Conservation (phyloP, 257 asterid species). For the Euphrasia confusa region DNA sequence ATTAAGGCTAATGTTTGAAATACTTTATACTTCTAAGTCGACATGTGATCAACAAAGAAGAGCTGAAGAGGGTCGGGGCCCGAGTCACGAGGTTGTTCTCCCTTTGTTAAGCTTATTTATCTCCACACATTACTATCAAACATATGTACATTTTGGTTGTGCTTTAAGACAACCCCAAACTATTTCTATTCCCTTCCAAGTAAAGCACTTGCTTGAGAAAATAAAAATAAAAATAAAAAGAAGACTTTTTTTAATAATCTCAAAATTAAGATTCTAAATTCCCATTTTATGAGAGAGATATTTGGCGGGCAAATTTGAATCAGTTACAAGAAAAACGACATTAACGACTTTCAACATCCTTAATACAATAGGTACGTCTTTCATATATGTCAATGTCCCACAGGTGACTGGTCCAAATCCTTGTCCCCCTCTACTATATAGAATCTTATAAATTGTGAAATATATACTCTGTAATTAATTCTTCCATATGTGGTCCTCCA, state of each 20-base stretch:
- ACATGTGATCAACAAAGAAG: no score
- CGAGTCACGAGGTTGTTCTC: no score
- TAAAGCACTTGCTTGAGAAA: conserved; percentile 27
- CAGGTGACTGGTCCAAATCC: conserved; percentile 23
- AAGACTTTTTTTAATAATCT: neutral
- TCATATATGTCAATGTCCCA: no score
- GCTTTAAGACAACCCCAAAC: conserved; percentile 37
- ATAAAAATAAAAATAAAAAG: neutral
- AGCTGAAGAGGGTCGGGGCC: no score
- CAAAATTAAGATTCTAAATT: conserved; percentile 15
- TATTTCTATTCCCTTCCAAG: conserved; percentile 31
- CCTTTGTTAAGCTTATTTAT: neutral
- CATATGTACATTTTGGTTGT: conserved; percentile 27
- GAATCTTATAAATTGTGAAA: conserved; percentile 4
- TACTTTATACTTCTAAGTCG: no score
- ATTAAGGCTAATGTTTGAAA: no score
- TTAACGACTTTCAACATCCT: conserved; percentile 23
- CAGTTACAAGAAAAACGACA: conserved; percentile 23
- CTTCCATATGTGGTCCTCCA: neutral
- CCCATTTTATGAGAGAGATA: conserved; percentile 18
- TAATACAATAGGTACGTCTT: neutral
- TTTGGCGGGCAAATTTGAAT: conserved; percentile 30
- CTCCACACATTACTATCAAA: conserved; percentile 32
- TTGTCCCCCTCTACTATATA: neutral
- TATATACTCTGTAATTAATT: neutral